Conservation (phyloP, 1,284 basidiomycete species). For the Apiotrichum laibachii region DNA sequence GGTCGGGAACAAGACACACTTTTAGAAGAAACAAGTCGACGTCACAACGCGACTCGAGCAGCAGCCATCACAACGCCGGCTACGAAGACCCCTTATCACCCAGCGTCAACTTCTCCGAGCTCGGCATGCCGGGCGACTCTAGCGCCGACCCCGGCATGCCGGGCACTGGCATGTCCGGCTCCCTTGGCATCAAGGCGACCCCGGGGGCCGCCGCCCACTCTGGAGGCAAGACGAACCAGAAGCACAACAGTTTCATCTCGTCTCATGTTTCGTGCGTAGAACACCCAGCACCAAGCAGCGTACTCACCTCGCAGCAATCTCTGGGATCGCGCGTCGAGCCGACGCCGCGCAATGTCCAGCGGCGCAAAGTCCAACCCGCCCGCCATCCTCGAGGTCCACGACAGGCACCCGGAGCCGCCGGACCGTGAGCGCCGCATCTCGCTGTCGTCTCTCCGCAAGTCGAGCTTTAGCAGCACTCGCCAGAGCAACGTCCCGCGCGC, state of each 20-base stretch:
- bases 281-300: too few relatives aligned
- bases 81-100: background rate
- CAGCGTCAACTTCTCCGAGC: slow-evolving; percentile 1
- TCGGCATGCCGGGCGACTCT: background rate
- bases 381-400: background rate
- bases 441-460: background rate
- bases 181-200: background rate
- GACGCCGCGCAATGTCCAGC: slow-evolving; percentile 4
- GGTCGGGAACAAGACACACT: slow-evolving; percentile 2
- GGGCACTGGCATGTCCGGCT: background rate
- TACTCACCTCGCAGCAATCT: background rate
- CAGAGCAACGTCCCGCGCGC: background rate
- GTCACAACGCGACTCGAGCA: background rate
- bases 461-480: background rate
- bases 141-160: background rate
- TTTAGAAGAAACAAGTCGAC: background rate
- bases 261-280: background rate
- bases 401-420: background rate
- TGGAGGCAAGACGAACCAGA: background rate
- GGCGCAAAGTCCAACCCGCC: slow-evolving; percentile 1
- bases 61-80: background rate
- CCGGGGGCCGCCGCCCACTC: background rate
- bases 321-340: background rate
- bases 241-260: slow-evolving; percentile 5
- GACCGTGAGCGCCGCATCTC: background rate